Percentiles rank a stretch among this genome's conserved stretches.
These are phyloP conservation scores for Pichia kluyveri DNA, from an alignment of 805 yeast species.

Conservation along the genomic window DNA sequence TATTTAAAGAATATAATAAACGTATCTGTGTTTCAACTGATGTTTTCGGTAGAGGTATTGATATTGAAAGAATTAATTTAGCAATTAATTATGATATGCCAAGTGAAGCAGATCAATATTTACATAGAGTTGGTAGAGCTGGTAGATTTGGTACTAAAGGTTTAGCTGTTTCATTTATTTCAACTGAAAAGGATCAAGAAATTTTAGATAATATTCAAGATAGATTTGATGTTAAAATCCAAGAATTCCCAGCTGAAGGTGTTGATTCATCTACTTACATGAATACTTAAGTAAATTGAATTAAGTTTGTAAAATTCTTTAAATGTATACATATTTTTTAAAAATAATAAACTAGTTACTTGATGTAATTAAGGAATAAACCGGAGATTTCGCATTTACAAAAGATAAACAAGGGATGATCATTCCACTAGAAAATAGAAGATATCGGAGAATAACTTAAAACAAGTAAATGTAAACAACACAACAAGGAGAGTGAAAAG, in stretches of 20 bases:
- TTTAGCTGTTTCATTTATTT: conserved; percentile 84
- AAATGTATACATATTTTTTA: not conserved
- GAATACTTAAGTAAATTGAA: conserved; percentile 52
- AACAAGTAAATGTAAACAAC: too few species aligned
- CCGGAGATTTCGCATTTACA: not conserved
- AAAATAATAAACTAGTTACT: not conserved
- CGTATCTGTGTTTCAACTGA: conserved; percentile 98
- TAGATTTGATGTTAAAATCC: conserved; percentile 91
- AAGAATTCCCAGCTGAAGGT: conserved; percentile 96
- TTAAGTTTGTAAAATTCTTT: too few species aligned
- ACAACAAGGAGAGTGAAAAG: too few species aligned
- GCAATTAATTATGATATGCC: conserved; percentile 98
- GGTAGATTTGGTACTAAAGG: conserved; percentile 99
- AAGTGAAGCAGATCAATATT: conserved; percentile 91
- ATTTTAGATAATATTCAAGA: conserved; percentile 89
- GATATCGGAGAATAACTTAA: too few species aligned
- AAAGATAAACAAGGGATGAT: too few species aligned
- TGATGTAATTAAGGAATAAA: not conserved
- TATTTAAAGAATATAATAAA: conserved; percentile 95
- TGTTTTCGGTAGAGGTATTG: conserved; percentile 98
- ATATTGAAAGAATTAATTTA: conserved; percentile 95
- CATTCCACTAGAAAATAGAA: too few species aligned
- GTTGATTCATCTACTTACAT: conserved; percentile 96
- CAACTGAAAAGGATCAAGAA: conserved; percentile 80
- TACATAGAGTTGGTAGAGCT: conserved; percentile 99